A percentile compares a stretch with the other conserved stretches of the same genome.
Conservation (phyloP, 495 filamentous ascomycete genomes). For the Geopyxis carbonaria region DNA sequence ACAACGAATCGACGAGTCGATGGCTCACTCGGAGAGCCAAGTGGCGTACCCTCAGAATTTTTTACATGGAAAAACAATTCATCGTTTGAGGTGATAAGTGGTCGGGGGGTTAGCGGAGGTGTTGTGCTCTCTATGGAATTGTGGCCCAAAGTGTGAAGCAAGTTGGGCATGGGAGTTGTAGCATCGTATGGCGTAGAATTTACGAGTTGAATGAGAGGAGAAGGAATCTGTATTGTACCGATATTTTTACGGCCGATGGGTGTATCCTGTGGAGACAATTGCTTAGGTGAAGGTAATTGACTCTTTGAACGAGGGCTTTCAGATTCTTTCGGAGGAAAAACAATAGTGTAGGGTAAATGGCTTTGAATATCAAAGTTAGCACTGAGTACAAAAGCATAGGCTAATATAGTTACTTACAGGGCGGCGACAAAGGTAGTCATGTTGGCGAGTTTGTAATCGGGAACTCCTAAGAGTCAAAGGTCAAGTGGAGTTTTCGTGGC, state of each 20-base stretch:
- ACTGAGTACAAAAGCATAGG: neutral
- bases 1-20: slow-evolving; percentile 31
- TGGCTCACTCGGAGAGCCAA: slow-evolving; percentile 21
- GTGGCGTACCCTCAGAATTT: slow-evolving; percentile 10
- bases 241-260: neutral
- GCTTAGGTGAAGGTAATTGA: neutral
- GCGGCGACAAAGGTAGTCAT: slow-evolving; percentile 67
- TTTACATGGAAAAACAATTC: slow-evolving; percentile 39
- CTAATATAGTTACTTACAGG: slow-evolving; percentile 40
- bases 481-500: too few species aligned
- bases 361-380: slow-evolving; percentile 29
- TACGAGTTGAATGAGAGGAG: neutral
- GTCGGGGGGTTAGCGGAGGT: slow-evolving; percentile 19
- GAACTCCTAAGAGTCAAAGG: too few species aligned
- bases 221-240: neutral
- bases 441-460: too few species aligned
- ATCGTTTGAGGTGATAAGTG: slow-evolving; percentile 10
- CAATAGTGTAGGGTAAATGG: slow-evolving; percentile 77
- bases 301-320: too few species aligned
- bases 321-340: slow-evolving; percentile 36
- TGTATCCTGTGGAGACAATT: neutral
- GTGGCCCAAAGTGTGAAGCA: slow-evolving; percentile 18
- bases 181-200: slow-evolving; percentile 6
- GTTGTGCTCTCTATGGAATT: slow-evolving; percentile 24
- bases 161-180: slow-evolving; percentile 26